Base-by-base conservation (phyloP, 2,329 filamentous ascomycete species). In the Fusarium sp. region DNA sequence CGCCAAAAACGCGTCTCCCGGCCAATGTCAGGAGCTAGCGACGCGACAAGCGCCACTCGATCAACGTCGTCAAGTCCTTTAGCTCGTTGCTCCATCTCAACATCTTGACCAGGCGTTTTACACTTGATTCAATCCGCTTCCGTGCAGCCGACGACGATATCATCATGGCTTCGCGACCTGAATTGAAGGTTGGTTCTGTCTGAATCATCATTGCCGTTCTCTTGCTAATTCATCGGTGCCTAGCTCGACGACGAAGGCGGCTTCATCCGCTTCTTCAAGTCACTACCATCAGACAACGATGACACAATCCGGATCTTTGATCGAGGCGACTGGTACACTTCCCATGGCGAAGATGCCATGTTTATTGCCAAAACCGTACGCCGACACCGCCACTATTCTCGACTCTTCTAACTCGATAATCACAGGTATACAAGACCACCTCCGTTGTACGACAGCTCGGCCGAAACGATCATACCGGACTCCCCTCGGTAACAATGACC, bases 211-310 rank as follows among this genome's bases (percentile, higher is more conserved):
- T 27, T 2, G 6, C 13, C 9, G 2, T 8, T 33, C 50, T 13
- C 18, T 2, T 29, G 54, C 71, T 47, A 20, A 77, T 64, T 27
- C 73, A 16, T 57, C 31, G 31, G 1, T 36, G 35, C 38, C 22
- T 16, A 95, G 93, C 94, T 98, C 81, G 97, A 99, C 80, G 97
- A 99, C 81, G 97, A 99, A 86, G 92, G 93, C 80, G 95, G 96
- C 76, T 99, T 99, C 87, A 98, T 98, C 85, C 94, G 93, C 77
- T 97, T 95, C 86, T 99, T 97, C 88, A 96, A 96, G 78, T 93
- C 92, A n/a, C 88, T 99, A 4, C 91, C 95, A 7, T 79, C 86
- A 16, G 91, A 91, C 63, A 90, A 91, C 77, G 89, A 91, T 42
- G 93, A 94, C 64, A 95, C 94, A 0, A 89, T 99, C 63, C 92